phyloP scores from a whole-genome alignment of 257 asterid genomes.

The Scutellaria baicalensis region DNA sequence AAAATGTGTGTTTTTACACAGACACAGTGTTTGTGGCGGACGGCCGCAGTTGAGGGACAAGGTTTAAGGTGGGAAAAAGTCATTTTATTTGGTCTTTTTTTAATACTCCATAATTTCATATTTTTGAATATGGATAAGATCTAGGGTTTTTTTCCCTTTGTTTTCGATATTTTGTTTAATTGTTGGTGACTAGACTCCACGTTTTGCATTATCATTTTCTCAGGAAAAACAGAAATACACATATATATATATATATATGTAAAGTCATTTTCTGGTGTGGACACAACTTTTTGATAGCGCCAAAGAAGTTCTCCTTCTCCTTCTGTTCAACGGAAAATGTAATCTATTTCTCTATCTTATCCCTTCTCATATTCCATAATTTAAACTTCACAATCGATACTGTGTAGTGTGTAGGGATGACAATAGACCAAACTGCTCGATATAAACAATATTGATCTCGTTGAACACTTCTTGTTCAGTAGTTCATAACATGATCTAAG shows the following conservation, averaged over 20 bases:
- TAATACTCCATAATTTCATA: not conserved
- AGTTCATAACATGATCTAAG: no score
- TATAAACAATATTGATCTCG: no score
- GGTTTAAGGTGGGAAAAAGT: slow-evolving; percentile 17
- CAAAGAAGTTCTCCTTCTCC: not conserved
- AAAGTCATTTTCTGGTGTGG: slow-evolving; percentile 1
- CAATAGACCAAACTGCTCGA: no score
- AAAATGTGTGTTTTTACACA: not conserved
- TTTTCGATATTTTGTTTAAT: not conserved
- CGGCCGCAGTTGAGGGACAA: slow-evolving; percentile 28
- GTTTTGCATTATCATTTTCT: not conserved
- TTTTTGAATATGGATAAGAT: slow-evolving; percentile 20
- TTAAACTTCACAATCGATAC: not conserved
- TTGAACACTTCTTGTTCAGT: no score
- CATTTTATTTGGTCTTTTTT: not conserved
- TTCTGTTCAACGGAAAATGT: not conserved
- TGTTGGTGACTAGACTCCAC: slow-evolving; percentile 30
- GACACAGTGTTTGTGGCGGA: slow-evolving; percentile 36
- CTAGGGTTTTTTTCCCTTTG: not conserved
- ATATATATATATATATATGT: no score
- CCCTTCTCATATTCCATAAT: not conserved
- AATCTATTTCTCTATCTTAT: not conserved
- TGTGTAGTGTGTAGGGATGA: no score
- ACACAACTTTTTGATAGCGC: not conserved
- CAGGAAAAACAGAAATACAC: no score